These are phyloP conservation scores for Botrytis sinoallii DNA, from an alignment of 2,329 filamentous ascomycete species.

Conservation along the genomic window DNA sequence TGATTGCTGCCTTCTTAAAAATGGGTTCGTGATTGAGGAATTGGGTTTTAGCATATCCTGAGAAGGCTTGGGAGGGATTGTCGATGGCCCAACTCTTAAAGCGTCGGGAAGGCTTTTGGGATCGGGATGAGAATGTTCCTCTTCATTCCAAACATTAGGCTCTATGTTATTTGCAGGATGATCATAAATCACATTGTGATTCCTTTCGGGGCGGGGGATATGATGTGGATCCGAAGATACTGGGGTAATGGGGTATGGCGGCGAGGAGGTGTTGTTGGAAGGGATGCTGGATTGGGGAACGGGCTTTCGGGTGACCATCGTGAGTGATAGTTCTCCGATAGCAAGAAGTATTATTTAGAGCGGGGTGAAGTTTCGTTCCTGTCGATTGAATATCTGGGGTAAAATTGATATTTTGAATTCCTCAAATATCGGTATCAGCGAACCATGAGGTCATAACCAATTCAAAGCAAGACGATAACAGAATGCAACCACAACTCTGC, in stretches of 20 bases:
- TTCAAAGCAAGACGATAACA: neutral
- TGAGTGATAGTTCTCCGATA: neutral
- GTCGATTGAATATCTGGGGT: neutral
- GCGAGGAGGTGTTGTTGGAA: slow-evolving; percentile 13
- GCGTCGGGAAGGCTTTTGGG: slow-evolving; percentile 28
- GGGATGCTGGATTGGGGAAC: slow-evolving; percentile 26
- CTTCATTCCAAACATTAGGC: slow-evolving; percentile 30
- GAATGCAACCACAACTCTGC: neutral
- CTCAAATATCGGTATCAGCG: slow-evolving; percentile 5
- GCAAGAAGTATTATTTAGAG: neutral
- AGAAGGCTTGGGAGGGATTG: slow-evolving; percentile 28
- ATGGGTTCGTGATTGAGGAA: slow-evolving; percentile 36
- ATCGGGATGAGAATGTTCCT: slow-evolving; percentile 14
- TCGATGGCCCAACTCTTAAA: slow-evolving; percentile 31
- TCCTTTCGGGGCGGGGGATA: slow-evolving; percentile 25
- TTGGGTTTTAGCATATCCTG: slow-evolving; percentile 27
- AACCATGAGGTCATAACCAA: slow-evolving; percentile 15
- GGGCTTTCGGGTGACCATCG: slow-evolving; percentile 36
- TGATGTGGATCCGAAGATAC: slow-evolving; percentile 19
- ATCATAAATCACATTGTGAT: slow-evolving; percentile 20
- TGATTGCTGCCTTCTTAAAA: slow-evolving; percentile 27
- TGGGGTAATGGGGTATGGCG: slow-evolving; percentile 34
- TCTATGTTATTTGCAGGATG: slow-evolving; percentile 24
- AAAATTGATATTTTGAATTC: neutral
- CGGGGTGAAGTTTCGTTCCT: neutral